Evolutionary conservation across 2,329 filamentous ascomycete species (phyloP).

Genomic region (Arthroderma sp.): DNA sequence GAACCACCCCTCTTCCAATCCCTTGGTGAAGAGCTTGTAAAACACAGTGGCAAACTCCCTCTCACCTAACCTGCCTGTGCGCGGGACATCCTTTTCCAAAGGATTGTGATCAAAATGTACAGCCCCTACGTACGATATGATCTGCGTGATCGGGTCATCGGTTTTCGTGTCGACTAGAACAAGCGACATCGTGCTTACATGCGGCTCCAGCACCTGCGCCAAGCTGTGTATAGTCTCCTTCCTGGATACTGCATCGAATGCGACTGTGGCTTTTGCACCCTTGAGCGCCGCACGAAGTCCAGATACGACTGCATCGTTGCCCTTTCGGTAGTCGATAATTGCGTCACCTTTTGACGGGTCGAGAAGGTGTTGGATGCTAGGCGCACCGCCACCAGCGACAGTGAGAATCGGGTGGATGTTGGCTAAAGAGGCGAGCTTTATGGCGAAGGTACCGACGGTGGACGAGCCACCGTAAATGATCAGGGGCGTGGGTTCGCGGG

Average conservation of each 20-base stretch:
- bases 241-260: constrained; percentile 47
- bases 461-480: constrained; percentile 39
- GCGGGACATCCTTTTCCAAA: constrained; percentile 12
- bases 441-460: constrained; percentile 45
- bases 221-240: constrained; percentile 37
- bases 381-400: constrained; percentile 41
- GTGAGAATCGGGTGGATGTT: constrained; percentile 51
- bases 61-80: constrained; percentile 16
- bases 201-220: constrained; percentile 29
- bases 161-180: constrained; percentile 34
- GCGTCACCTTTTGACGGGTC: constrained; percentile 42
- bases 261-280: constrained; percentile 35
- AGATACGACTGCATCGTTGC: constrained; percentile 33
- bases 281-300: constrained; percentile 21
- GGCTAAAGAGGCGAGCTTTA: constrained; percentile 42
- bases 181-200: constrained; percentile 24
- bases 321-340: constrained; percentile 48
- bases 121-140: constrained; percentile 26
- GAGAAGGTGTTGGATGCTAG: constrained; percentile 41
- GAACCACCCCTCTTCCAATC: constrained; percentile 38
- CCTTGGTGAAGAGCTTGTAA: constrained; percentile 33
- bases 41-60: constrained; percentile 35
- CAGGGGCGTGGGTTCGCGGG: constrained; percentile 24
- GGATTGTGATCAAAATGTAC: constrained; percentile 15
- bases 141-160: constrained; percentile 15